Percentiles rank a stretch among this genome's conserved stretches.
Conservation (phyloP, 108 stramenopile genomes). For the Skeletonema tropicum region DNA sequence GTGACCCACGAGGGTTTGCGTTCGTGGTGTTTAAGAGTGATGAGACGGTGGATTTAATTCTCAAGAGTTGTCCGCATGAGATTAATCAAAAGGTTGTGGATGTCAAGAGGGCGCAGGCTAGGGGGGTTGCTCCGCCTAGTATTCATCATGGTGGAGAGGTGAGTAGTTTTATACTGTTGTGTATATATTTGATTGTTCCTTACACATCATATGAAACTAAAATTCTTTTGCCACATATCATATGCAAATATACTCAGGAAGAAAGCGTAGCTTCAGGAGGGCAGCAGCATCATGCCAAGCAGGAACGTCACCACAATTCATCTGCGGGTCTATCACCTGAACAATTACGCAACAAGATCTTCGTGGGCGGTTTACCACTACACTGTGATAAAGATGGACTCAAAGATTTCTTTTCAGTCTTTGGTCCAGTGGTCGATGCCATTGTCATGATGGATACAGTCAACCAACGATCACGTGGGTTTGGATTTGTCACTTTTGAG, state of each 20-base stretch:
- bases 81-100: conserved; percentile 90
- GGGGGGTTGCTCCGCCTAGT: conserved; percentile 83
- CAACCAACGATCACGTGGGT: conserved; percentile 78
- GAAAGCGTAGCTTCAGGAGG: conserved; percentile 6
- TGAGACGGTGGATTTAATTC: conserved; percentile 83
- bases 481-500: conserved; percentile 93
- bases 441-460: conserved; percentile 88
- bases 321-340: conserved; percentile 62
- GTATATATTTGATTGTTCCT: neutral
- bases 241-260: neutral
- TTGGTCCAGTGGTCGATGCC: conserved; percentile 82
- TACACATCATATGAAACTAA: neutral
- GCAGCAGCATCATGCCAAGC: conserved; percentile 13
- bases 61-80: conserved; percentile 78
- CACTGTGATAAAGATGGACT: conserved; percentile 81
- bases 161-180: neutral
- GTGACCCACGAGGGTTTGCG: conserved; percentile 91
- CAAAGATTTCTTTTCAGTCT: conserved; percentile 84
- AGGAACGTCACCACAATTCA: conserved; percentile 13
- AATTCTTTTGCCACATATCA: no score
- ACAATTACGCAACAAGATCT: conserved; percentile 67
- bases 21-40: conserved; percentile 87
- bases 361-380: conserved; percentile 75
- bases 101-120: conserved; percentile 89
- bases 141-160: conserved; percentile 67